Conservation (phyloP, 805 yeast genomes). For the Tetrapisispora fleetii region DNA sequence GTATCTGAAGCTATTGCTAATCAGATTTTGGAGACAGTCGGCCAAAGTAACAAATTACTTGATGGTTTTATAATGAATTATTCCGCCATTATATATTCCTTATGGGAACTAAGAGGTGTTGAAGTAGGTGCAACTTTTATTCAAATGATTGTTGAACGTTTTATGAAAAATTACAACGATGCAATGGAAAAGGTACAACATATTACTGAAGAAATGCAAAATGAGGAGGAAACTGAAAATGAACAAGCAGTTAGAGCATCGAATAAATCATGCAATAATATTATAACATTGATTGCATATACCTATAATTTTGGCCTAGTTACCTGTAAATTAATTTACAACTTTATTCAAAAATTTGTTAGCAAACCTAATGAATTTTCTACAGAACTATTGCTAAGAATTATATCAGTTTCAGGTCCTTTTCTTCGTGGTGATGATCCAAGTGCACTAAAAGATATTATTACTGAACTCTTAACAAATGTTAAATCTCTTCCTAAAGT, state of each 20-base stretch:
- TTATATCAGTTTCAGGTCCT: constrained; percentile 69
- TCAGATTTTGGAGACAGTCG: constrained; percentile 54
- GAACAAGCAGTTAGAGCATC: constrained; percentile 6
- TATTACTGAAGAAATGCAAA: not conserved
- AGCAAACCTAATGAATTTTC: constrained; percentile 53
- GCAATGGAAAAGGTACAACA: not conserved
- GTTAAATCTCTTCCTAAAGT: constrained; percentile 37
- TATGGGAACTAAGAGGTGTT: constrained; percentile 71
- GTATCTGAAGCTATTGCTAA: constrained; percentile 63
- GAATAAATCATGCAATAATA: constrained; percentile 49
- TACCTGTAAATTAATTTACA: constrained; percentile 67
- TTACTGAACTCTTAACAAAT: constrained; percentile 28
- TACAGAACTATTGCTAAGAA: constrained; percentile 66
- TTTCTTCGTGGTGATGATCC: constrained; percentile 90
- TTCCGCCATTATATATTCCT: constrained; percentile 63
- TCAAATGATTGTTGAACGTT: constrained; percentile 67
- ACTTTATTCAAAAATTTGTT: constrained; percentile 49
- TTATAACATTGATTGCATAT: constrained; percentile 65
- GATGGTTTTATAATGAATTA: constrained; percentile 75
- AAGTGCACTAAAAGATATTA: constrained; percentile 68
- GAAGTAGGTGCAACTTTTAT: constrained; percentile 84
- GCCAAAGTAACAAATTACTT: constrained; percentile 52
- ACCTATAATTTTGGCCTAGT: constrained; percentile 70
- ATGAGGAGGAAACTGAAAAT: not conserved
- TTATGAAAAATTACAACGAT: constrained; percentile 36